A percentile compares a stretch with the other conserved stretches of the same genome.
Conservation (phyloP, 768 basidiomycete genomes). For the Pulveroboletus sp. region DNA sequence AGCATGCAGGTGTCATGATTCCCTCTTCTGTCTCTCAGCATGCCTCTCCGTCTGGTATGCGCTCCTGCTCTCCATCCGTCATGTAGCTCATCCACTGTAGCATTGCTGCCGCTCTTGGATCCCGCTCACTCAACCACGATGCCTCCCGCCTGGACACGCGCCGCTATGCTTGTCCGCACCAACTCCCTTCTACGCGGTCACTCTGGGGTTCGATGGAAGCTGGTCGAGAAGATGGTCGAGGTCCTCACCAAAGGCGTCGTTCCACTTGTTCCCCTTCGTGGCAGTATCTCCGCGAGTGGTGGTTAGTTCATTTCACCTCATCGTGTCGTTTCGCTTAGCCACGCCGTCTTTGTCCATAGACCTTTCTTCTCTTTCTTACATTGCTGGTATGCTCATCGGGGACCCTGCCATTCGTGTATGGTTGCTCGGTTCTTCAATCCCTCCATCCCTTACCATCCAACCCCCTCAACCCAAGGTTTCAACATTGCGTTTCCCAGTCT, state of each 20-base stretch:
- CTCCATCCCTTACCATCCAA: conserved; percentile 1
- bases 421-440: conserved; percentile 31
- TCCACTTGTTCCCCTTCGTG: conserved; percentile 76
- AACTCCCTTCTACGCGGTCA: conserved; percentile 88
- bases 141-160: conserved; percentile 87
- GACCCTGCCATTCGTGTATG: conserved; percentile 78
- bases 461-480: conserved; percentile 10
- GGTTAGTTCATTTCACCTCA: conserved; percentile 37
- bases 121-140: conserved; percentile 64
- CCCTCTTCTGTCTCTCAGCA: conserved; percentile 42
- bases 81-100: background rate
- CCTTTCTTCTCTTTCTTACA: conserved; percentile 75
- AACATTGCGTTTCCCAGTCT: conserved; percentile 9
- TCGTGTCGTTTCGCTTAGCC: conserved; percentile 6
- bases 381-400: conserved; percentile 75
- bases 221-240: conserved; percentile 73
- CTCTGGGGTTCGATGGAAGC: conserved; percentile 77
- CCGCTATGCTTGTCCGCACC: conserved; percentile 81
- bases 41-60: conserved; percentile 2
- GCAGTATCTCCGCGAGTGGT: conserved; percentile 80
- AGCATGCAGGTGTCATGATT: conserved; percentile 64
- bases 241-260: conserved; percentile 70
- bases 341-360: conserved; percentile 35
- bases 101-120: conserved; percentile 61
- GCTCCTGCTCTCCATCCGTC: background rate